Evolutionary conservation across 2,329 filamentous ascomycete species (phyloP).

Genomic region (Xylariales sp.): DNA sequence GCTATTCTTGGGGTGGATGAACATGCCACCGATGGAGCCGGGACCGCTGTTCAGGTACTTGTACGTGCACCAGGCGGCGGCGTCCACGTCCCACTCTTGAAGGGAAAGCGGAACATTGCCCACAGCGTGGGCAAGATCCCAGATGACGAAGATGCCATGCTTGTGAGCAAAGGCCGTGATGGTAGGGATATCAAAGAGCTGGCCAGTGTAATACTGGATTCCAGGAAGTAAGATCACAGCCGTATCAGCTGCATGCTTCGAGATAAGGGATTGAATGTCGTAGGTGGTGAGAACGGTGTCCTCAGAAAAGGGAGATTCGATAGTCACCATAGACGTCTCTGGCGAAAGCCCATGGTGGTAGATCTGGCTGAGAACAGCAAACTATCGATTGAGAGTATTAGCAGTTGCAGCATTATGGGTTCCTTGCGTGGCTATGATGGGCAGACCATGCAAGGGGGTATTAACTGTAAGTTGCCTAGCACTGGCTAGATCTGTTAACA

Average conservation of each 20-base stretch:
- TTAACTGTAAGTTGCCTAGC: too few species aligned
- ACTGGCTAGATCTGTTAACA: too few species aligned
- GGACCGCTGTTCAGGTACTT: conserved; percentile 79
- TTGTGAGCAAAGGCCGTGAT: conserved; percentile 69
- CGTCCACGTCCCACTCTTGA: conserved; percentile 77
- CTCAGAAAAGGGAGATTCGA: conserved; percentile 49
- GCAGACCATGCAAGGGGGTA: too few species aligned
- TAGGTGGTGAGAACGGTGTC: conserved; percentile 58
- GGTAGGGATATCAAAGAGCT: conserved; percentile 67
- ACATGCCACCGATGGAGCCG: conserved; percentile 68
- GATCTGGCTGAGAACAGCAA: conserved; percentile 73
- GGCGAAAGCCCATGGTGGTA: conserved; percentile 61
- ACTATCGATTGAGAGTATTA: too few species aligned
- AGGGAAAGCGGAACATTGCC: conserved; percentile 71
- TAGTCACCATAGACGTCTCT: conserved; percentile 61
- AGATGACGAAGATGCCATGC: conserved; percentile 65
- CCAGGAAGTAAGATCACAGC: conserved; percentile 72
- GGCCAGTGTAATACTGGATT: conserved; percentile 78
- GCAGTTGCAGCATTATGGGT: too few species aligned
- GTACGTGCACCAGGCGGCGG: conserved; percentile 76
- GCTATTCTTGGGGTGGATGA: conserved; percentile 66
- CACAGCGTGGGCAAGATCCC: conserved; percentile 76
- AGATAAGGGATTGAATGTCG: conserved; percentile 64
- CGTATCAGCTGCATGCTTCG: conserved; percentile 59
- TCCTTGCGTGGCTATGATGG: too few species aligned